Conservation (phyloP, 371 early-diverging fungal species). For the Conidiobolus incongruus region DNA sequence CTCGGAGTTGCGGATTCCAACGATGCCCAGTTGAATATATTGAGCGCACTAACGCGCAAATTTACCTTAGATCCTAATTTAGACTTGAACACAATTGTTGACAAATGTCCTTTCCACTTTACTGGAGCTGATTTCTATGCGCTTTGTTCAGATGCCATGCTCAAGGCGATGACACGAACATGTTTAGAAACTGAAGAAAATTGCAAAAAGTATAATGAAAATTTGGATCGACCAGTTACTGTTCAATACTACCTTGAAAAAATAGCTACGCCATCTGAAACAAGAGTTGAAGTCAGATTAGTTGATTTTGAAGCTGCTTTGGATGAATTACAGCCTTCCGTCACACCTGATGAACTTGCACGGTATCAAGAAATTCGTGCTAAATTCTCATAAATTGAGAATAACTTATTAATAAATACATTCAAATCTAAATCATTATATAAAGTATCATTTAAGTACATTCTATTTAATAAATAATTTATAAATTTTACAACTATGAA, state of each 20-base stretch:
- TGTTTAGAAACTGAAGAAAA: constrained; percentile 54
- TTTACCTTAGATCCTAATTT: constrained; percentile 61
- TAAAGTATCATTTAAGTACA: too few species aligned
- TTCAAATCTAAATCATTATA: too few species aligned
- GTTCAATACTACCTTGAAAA: constrained; percentile 69
- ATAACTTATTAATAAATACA: too few species aligned
- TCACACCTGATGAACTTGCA: constrained; percentile 67
- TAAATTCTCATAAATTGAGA: too few species aligned
- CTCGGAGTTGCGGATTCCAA: constrained; percentile 77
- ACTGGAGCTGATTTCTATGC: constrained; percentile 98
- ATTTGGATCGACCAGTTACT: constrained; percentile 22
- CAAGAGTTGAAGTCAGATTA: constrained; percentile 43
- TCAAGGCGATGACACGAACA: constrained; percentile 82
- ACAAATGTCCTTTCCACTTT: constrained; percentile 67
- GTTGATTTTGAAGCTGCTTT: constrained; percentile 69
- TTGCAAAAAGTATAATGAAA: constrained; percentile 13
- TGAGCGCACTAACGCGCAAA: constrained; percentile 83
- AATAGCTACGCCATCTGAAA: constrained; percentile 35
- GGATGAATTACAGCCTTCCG: constrained; percentile 68
- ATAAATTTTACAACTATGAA: too few species aligned
- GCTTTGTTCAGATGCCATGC: constrained; percentile 86
- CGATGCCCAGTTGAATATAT: constrained; percentile 62
- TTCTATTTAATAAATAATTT: too few species aligned
- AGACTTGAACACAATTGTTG: constrained; percentile 47
- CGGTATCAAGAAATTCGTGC: constrained; percentile 61